These are phyloP conservation scores for Vanilla planifolia DNA, from an alignment of 106 monocot species.

Conservation along the genomic window DNA sequence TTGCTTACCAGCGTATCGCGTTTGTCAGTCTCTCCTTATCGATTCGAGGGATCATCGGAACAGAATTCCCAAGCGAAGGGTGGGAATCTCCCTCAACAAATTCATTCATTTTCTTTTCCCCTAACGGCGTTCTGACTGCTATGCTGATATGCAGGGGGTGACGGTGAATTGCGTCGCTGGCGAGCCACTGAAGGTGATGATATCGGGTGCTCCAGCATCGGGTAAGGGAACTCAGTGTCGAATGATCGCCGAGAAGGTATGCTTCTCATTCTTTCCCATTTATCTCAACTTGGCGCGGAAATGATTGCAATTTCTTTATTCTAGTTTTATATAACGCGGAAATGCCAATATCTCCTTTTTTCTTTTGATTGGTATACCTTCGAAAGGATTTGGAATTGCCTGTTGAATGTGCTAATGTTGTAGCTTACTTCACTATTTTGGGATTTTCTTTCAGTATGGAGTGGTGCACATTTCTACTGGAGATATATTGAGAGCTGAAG, in stretches of 20 bases:
- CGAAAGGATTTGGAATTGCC: no score
- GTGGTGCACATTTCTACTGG: constrained; percentile 94
- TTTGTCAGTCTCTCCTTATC: neutral
- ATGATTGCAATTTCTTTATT: neutral
- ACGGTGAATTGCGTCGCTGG: constrained; percentile 32
- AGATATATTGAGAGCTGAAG: constrained; percentile 88
- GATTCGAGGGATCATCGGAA: neutral
- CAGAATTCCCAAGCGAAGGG: neutral
- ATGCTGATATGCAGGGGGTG: constrained; percentile 2
- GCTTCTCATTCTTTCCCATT: neutral
- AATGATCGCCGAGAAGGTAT: constrained; percentile 76
- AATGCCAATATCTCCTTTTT: neutral
- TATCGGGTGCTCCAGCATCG: constrained; percentile 88
- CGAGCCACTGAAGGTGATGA: constrained; percentile 86
- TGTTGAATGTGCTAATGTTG: no score
- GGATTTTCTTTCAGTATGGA: constrained; percentile 48
- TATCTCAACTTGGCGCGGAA: no score
- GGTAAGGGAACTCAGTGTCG: constrained; percentile 92
- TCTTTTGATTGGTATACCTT: neutral
- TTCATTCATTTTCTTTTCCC: neutral
- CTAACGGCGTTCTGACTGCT: neutral
- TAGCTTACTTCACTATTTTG: no score
- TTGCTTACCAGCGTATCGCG: neutral
- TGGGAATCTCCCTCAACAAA: neutral
- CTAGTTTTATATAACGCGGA: neutral